These are phyloP conservation scores for Lodderomyces parapsilosis DNA, from an alignment of 1,139 yeast species.

Conservation along the genomic window DNA sequence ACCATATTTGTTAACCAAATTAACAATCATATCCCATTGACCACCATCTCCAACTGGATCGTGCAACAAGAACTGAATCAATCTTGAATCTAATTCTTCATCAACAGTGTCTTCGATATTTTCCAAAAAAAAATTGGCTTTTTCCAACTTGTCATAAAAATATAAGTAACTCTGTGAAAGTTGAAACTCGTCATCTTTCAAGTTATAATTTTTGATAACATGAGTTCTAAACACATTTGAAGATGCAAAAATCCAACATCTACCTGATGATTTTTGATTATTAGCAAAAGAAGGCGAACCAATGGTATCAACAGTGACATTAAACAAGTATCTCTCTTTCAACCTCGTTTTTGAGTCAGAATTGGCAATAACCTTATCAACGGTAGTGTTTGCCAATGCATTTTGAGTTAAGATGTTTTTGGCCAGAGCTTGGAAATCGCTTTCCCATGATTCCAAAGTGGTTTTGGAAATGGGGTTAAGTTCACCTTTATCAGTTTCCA, in stretches of 20 bases:
- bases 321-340: conserved; percentile 53
- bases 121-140: conserved; percentile 71
- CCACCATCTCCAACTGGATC: conserved; percentile 82
- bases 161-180: conserved; percentile 55
- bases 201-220: conserved; percentile 59
- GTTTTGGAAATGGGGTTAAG: conserved; percentile 28
- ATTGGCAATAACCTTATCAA: conserved; percentile 44
- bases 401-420: conserved; percentile 60
- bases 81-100: conserved; percentile 60
- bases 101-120: conserved; percentile 69
- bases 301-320: conserved; percentile 57
- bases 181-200: conserved; percentile 62
- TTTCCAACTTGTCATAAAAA: conserved; percentile 36
- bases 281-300: conserved; percentile 63
- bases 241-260: conserved; percentile 89
- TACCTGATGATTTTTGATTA: conserved; percentile 71
- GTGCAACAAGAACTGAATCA: conserved; percentile 58
- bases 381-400: conserved; percentile 53
- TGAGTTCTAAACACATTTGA: conserved; percentile 67
- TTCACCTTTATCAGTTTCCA: conserved; percentile 4
- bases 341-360: conserved; percentile 19
- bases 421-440: conserved; percentile 46
- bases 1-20: conserved; percentile 74
- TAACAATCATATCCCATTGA: conserved; percentile 80
- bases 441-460: conserved; percentile 50